These are phyloP conservation scores for Geosmithia putterillii DNA, from an alignment of 2,329 filamentous ascomycete genomes.

Conservation along the genomic window DNA sequence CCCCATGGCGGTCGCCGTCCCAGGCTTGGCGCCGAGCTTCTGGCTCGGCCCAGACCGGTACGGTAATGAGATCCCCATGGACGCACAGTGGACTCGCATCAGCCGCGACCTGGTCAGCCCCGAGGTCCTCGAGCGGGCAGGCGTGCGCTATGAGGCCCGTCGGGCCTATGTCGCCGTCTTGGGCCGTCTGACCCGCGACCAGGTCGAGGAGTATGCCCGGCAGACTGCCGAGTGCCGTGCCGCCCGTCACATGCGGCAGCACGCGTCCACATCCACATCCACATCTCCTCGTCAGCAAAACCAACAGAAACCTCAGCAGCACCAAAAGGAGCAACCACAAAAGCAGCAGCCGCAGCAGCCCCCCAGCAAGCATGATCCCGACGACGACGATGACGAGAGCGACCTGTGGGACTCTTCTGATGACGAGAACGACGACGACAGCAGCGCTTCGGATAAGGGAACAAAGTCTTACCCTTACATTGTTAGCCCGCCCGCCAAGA, in stretches of 20 bases:
- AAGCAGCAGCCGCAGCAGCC: conserved; percentile 5
- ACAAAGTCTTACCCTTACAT: conserved; percentile 22
- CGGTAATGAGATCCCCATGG: conserved; percentile 40
- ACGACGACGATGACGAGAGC: conserved; percentile 15
- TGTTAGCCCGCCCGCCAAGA: conserved; percentile 20
- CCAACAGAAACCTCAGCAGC: background rate
- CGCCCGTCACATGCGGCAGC: conserved; percentile 14
- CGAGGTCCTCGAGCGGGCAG: conserved; percentile 38
- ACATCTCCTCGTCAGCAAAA: conserved; percentile 2
- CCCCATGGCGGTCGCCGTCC: background rate
- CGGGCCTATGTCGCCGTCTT: conserved; percentile 48
- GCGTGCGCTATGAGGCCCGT: conserved; percentile 45
- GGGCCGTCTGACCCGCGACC: conserved; percentile 36
- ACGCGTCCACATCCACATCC: background rate
- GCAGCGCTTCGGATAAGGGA: conserved; percentile 15
- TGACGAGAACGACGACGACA: conserved; percentile 19
- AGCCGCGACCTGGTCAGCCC: conserved; percentile 38
- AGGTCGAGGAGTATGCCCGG: conserved; percentile 39
- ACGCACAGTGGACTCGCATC: conserved; percentile 48
- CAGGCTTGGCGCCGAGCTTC: conserved; percentile 6
- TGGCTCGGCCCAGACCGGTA: conserved; percentile 43
- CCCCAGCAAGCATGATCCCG: too few relatives aligned
- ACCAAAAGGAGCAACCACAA: conserved; percentile 1
- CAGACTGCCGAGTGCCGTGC: conserved; percentile 34
- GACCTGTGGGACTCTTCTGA: conserved; percentile 16